These are phyloP conservation scores for Aaosphaeria arxii DNA, from an alignment of 2,329 filamentous ascomycete genomes.

Conservation along the genomic window DNA sequence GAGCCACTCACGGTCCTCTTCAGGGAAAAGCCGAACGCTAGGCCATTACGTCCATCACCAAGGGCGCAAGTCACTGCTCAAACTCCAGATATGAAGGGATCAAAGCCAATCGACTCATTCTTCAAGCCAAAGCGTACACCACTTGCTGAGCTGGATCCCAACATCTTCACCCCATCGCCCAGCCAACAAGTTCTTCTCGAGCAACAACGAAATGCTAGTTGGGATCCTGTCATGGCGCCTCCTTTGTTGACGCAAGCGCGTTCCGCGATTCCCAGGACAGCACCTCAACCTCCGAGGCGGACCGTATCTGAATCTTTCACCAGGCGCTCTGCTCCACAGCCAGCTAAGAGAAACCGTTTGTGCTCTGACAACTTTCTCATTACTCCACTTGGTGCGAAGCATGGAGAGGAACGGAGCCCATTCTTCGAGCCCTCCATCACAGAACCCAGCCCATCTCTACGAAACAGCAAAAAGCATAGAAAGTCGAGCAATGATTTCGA, in stretches of 20 bases:
- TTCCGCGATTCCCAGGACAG: slow-evolving; percentile 29
- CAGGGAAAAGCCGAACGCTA: slow-evolving; percentile 30
- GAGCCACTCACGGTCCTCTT: slow-evolving; percentile 47
- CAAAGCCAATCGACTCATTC: slow-evolving; percentile 61
- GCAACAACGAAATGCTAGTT: slow-evolving; percentile 50
- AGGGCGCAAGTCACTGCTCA: slow-evolving; percentile 22
- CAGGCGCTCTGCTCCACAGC: slow-evolving; percentile 43
- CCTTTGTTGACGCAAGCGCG: slow-evolving; percentile 32
- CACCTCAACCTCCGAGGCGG: slow-evolving; percentile 42
- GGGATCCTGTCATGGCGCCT: slow-evolving; percentile 52
- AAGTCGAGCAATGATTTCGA: slow-evolving; percentile 41
- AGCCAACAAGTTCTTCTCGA: slow-evolving; percentile 60
- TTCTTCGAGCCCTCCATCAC: slow-evolving; percentile 41
- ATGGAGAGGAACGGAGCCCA: slow-evolving; percentile 39
- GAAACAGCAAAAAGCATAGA: slow-evolving; percentile 29
- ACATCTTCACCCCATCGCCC: slow-evolving; percentile 64
- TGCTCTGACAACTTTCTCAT: slow-evolving; percentile 40
- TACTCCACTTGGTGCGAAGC: slow-evolving; percentile 21
- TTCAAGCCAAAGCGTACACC: slow-evolving; percentile 64
- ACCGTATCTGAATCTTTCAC: slow-evolving; percentile 36
- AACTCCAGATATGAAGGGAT: slow-evolving; percentile 56
- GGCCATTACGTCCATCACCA: slow-evolving; percentile 33
- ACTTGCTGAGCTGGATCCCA: slow-evolving; percentile 65
- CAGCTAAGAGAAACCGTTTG: slow-evolving; percentile 43
- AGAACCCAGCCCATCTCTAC: slow-evolving; percentile 41